Evolutionary conservation across 768 basidiomycete genomes (phyloP), one percentile per base, ranked within the genome.

Genomic region (Naematelia encephala): DNA sequence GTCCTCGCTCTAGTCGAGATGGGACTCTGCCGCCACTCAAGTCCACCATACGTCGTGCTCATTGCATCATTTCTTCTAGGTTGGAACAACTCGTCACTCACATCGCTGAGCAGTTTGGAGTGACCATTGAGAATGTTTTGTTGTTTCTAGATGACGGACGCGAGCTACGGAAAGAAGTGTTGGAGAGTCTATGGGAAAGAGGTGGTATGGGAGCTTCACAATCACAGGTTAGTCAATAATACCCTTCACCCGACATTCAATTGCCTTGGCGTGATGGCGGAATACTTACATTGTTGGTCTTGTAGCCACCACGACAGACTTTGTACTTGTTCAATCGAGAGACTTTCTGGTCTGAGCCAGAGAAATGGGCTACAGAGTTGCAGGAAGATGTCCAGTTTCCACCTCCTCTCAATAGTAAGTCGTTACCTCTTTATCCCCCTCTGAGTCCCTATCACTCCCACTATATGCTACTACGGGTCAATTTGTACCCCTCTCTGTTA

Each of bases 271-370:
- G n/a, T n/a, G n/a, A n/a, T n/a, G n/a, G n/a, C 39, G 30, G 27
- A 11, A 8, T 13, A n/a, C 23, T 28, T 30, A 39, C 34, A 39
- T 39, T n/a, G n/a, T n/a, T n/a, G 34, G 34, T 39, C 34, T 1
- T 25, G 2, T 34, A 72, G 67, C 51, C 60, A 12, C 54, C 52
- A 10, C n/a, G 46, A 23, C 46, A 57, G 44, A 56, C 52, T 11
- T 29, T 77, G 25, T 73, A 68, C 48, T 61, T 69, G 19, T 77
- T 66, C 60, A 72, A 77, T 55, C 55, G 72, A 13, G 71, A 69
- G 30, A 68, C 67, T 0, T 77, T 77, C 60, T 71, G 61, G 60
- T 55, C 60, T 2, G 72, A 74, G 14, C 62, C 75, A 8, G 68
- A 73, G 25, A 59, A 65, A 29, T 74, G 67, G 62, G 70, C 68